These are phyloP conservation scores for California macrophylla DNA, from an alignment of 441 rosid genomes.

Conservation along the genomic window DNA sequence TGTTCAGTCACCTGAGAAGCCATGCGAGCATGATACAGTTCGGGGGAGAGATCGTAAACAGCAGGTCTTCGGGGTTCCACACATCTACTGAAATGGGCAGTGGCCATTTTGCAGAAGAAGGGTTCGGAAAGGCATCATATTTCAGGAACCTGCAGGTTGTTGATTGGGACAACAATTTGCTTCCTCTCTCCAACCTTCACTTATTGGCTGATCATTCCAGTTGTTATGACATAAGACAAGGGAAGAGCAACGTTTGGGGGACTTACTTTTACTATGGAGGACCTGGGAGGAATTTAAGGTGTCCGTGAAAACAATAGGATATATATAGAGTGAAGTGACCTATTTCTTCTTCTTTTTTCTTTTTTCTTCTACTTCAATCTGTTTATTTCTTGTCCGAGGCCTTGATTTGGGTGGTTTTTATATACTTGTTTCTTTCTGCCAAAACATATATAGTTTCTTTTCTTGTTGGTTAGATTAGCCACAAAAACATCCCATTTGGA, in stretches of 20 bases:
- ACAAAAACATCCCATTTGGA: no score
- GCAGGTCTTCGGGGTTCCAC: conserved; percentile 46
- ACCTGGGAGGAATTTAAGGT: conserved; percentile 56
- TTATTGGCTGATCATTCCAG: conserved; percentile 53
- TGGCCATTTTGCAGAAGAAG: conserved; percentile 60
- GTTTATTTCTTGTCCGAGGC: no score
- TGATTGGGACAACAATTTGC: conserved; percentile 64
- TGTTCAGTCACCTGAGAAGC: conserved; percentile 57
- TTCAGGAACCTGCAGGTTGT: conserved; percentile 52
- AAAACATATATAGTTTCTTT: conserved; percentile 3
- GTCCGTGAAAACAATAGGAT: conserved; percentile 38
- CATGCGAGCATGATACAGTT: conserved; percentile 69
- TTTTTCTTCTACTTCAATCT: not conserved
- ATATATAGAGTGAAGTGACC: not conserved
- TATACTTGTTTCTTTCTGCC: conserved; percentile 5
- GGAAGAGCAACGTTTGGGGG: conserved; percentile 53
- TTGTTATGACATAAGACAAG: conserved; percentile 64
- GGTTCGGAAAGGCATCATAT: conserved; percentile 53
- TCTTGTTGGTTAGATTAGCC: no score
- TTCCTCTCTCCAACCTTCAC: conserved; percentile 42
- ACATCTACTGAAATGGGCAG: conserved; percentile 68
- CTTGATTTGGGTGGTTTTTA: conserved; percentile 2
- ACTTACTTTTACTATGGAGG: conserved; percentile 73
- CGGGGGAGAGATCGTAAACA: conserved; percentile 64
- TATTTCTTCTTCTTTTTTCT: not conserved